Conservation (phyloP, 2,329 filamentous ascomycete genomes). For the Pseudogymnoascus sp. region DNA sequence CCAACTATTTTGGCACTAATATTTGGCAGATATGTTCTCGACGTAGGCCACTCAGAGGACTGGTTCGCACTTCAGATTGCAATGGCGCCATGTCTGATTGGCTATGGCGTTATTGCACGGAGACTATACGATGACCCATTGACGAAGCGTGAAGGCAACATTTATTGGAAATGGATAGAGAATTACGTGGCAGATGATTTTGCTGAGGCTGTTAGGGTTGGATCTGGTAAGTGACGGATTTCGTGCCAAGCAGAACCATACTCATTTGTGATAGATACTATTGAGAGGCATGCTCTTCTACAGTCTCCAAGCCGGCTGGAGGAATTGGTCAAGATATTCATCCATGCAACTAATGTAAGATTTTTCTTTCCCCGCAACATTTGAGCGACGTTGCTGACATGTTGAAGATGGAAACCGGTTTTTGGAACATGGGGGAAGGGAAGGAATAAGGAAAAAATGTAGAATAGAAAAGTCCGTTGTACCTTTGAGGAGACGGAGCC, state of each 20-base stretch:
- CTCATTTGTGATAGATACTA: constrained; percentile 45
- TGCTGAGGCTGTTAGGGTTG: constrained; percentile 59
- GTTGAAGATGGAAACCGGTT: constrained; percentile 61
- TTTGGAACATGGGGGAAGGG: constrained; percentile 62
- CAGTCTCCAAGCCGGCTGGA: constrained; percentile 72
- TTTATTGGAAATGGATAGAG: constrained; percentile 85
- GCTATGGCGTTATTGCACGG: constrained; percentile 73
- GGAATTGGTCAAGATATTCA: constrained; percentile 75
- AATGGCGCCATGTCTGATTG: constrained; percentile 80
- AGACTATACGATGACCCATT: constrained; percentile 57
- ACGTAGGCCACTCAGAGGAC: constrained; percentile 80
- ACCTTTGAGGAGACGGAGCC: neutral
- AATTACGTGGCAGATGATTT: constrained; percentile 84
- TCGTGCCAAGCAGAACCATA: neutral
- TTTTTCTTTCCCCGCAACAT: constrained; percentile 6
- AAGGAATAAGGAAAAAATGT: neutral
- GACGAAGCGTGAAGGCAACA: constrained; percentile 58
- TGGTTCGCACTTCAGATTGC: constrained; percentile 81
- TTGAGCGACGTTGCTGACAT: constrained; percentile 16
- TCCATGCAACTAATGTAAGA: constrained; percentile 73
- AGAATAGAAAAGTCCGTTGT: neutral
- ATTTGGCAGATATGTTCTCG: constrained; percentile 64
- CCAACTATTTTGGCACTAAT: neutral
- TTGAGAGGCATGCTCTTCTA: constrained; percentile 67
- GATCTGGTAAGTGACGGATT: constrained; percentile 50